phyloP scores from a whole-genome alignment of 2,329 filamentous ascomycete species.

The Orbilia ellipsospora region DNA sequence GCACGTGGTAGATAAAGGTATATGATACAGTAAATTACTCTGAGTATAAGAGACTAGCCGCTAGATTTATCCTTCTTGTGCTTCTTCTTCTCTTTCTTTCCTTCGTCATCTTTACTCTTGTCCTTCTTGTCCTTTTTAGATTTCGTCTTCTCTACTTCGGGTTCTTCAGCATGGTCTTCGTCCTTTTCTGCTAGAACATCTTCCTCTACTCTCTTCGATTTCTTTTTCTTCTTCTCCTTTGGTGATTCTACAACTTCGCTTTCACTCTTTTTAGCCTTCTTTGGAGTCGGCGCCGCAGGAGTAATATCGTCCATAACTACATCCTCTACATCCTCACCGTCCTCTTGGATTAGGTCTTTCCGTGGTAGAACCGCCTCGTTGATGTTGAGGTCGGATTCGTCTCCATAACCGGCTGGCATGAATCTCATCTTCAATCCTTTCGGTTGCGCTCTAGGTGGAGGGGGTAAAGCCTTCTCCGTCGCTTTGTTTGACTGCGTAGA shows the following conservation, averaged over 20 bases:
- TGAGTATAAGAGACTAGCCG: conserved; percentile 3
- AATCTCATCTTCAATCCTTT: conserved; percentile 58
- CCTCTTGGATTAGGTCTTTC: conserved; percentile 34
- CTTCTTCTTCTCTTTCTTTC: conserved; percentile 55
- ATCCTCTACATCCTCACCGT: conserved; percentile 11
- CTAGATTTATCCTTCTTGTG: conserved; percentile 45
- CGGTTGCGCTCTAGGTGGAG: conserved; percentile 55
- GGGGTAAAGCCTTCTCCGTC: conserved; percentile 28
- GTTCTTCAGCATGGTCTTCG: conserved; percentile 21
- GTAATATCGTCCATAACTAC: conserved; percentile 38
- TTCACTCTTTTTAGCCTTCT: conserved; percentile 26
- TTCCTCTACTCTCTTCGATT: conserved; percentile 3
- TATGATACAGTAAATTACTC: neutral
- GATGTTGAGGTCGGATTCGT: conserved; percentile 39
- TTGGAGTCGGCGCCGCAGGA: conserved; percentile 9
- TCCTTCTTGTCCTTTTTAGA: conserved; percentile 52
- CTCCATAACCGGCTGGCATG: conserved; percentile 57
- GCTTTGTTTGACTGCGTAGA: conserved; percentile 6
- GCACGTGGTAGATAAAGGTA: neutral
- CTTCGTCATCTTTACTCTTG: conserved; percentile 53
- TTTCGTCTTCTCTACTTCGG: conserved; percentile 46
- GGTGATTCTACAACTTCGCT: conserved; percentile 10
- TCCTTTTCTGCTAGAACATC: conserved; percentile 24
- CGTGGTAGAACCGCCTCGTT: conserved; percentile 34
- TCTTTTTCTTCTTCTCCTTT: conserved; percentile 49